These are phyloP conservation scores for Linnemannia elongata DNA, from an alignment of 192 early-diverging fungal genomes.

Conservation along the genomic window DNA sequence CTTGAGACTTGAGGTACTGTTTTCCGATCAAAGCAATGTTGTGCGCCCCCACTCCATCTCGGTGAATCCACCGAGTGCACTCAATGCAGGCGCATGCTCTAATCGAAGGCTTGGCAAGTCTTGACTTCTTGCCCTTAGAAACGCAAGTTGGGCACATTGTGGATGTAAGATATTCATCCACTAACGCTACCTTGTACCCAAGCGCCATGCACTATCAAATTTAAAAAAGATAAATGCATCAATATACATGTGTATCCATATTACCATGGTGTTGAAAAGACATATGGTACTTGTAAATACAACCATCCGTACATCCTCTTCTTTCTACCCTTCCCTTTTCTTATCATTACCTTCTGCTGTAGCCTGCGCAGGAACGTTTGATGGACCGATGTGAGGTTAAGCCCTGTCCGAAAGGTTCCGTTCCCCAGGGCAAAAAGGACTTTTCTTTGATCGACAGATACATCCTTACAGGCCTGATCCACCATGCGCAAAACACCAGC, in stretches of 20 bases:
- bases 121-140: background rate
- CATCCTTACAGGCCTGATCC: too few relatives aligned
- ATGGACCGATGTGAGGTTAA: background rate
- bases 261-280: background rate
- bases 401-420: background rate
- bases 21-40: constrained; percentile 11
- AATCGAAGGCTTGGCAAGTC: background rate
- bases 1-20: background rate
- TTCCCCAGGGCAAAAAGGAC: background rate
- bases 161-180: background rate
- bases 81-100: background rate
- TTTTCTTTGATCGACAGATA: too few relatives aligned
- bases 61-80: constrained; percentile 3
- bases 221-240: background rate
- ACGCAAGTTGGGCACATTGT: background rate
- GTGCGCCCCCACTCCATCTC: constrained; percentile 4
- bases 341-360: background rate
- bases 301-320: background rate
- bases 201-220: background rate
- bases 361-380: background rate
- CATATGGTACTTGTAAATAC: background rate
- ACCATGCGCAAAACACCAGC: background rate
- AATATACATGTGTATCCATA: background rate
- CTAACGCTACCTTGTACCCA: background rate
- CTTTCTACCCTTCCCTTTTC: background rate